Conservation (phyloP, 768 basidiomycete genomes). For the Boletus tomentosulus region DNA sequence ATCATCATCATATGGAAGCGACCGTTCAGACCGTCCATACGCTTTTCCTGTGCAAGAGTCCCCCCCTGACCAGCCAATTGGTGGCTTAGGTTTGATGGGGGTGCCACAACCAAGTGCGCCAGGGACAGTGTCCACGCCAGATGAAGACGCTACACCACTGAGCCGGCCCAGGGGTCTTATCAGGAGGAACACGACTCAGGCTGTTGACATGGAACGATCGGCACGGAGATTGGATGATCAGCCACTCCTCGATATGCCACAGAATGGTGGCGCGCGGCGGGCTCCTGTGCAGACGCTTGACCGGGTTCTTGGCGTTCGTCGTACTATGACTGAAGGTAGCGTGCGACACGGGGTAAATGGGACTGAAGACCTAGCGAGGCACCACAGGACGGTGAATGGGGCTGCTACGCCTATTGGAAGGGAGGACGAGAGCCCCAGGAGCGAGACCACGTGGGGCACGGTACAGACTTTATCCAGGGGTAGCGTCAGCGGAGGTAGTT, state of each 20-base stretch:
- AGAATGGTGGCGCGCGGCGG: constrained; percentile 18
- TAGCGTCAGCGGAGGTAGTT: constrained; percentile 19
- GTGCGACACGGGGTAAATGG: constrained; percentile 8
- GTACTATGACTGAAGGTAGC: constrained; percentile 16
- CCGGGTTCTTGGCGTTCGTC: constrained; percentile 18
- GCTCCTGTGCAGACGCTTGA: constrained; percentile 11
- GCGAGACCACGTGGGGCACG: constrained; percentile 37
- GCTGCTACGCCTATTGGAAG: constrained; percentile 11
- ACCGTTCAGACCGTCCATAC: constrained; percentile 13
- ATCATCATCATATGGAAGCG: constrained; percentile 20
- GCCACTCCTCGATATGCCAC: constrained; percentile 8
- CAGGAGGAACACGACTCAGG: constrained; percentile 25
- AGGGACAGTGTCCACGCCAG: constrained; percentile 25
- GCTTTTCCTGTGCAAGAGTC: constrained; percentile 30
- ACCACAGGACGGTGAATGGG: constrained; percentile 8
- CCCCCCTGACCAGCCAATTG: constrained; percentile 19
- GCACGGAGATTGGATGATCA: constrained; percentile 14
- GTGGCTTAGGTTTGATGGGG: constrained; percentile 26
- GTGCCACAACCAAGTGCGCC: constrained; percentile 18
- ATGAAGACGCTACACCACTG: constrained; percentile 27
- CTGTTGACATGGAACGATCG: constrained; percentile 16
- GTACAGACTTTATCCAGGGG: constrained; percentile 22
- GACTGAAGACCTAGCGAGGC: constrained; percentile 1
- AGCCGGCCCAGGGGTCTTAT: constrained; percentile 16
- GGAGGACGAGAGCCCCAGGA: constrained; percentile 28